Base-by-base conservation (phyloP, 1,284 basidiomycete genomes). In the Mrakiaceae sp. region DNA sequence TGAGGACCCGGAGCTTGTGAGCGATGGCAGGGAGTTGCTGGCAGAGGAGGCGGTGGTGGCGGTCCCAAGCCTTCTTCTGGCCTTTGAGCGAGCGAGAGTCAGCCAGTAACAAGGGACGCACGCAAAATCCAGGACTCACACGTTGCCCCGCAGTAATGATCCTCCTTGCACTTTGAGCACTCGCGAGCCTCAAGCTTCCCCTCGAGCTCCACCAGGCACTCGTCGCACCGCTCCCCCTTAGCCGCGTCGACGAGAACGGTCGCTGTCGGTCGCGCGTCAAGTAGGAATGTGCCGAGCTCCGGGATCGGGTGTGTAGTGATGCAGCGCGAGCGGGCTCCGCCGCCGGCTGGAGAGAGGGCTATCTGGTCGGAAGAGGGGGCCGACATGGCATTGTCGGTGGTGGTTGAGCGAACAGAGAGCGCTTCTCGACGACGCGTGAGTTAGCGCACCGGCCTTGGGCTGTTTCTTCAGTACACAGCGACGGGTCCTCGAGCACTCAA, bases 211-310 rank as follows among this genome's bases (percentile, higher is more conserved):
- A 16, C 46, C 14, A 64, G 52, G 39, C 63, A 64, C n/a, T 64
- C 56, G 53, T 64, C 63, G 54, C 63, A 64, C 14, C 63, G n/a
- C 5, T 48, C n/a, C n/a, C 63, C 59, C 49, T 60, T 60, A 7
- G 52, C 51, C 3, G 44, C 10, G 14, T 64, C 63, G 52, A 64
- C 47, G 39, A 64, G 63, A 5, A 60, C 63, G 14, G 46, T 42
- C 0, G 50, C 49, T 10, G 58, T 64, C 46, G 63, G 63, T n/a
- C 39, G 48, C 11, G 16, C 51, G 1, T 27, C 52, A 3, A 64
- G 14, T n/a, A 64, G 49, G 16, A 42, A 11, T 14, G 50, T 58
- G 2, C 63, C 63, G 7, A 49, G 60, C 6, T 16, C n/a, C 3
- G 63, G 44, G 9, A 64, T n/a, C 5, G 50, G 7, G 0, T 6